These are phyloP conservation scores for Lyophyllum semitale DNA, from an alignment of 768 basidiomycete species.

Conservation along the genomic window DNA sequence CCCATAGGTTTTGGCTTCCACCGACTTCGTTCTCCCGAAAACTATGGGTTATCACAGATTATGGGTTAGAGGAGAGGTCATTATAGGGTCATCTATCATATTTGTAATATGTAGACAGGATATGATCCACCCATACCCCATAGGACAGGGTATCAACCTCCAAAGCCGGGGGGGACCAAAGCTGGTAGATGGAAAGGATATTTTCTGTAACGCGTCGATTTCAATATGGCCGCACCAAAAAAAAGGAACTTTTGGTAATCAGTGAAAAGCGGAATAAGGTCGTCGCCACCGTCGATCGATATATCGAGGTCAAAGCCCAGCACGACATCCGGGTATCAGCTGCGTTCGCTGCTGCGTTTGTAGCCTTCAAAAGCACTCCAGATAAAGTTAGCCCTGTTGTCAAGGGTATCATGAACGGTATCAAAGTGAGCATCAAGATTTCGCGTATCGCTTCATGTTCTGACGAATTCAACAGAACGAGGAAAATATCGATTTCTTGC, in stretches of 20 bases:
- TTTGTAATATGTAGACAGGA: too few relatives aligned
- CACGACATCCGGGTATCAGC: slow-evolving; percentile 89
- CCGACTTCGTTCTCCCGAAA: neutral
- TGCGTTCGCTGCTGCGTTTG: slow-evolving; percentile 87
- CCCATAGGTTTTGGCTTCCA: neutral
- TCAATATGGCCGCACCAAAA: slow-evolving; percentile 80
- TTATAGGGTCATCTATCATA: too few relatives aligned
- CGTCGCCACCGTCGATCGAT: slow-evolving; percentile 72
- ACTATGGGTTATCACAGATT: too few relatives aligned
- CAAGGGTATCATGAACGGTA: slow-evolving; percentile 95
- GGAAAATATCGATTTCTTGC: slow-evolving; percentile 84
- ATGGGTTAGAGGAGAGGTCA: too few relatives aligned
- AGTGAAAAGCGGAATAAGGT: slow-evolving; percentile 76
- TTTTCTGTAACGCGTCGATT: too few relatives aligned
- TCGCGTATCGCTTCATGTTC: neutral
- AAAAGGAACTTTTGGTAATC: slow-evolving; percentile 71
- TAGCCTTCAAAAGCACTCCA: slow-evolving; percentile 83
- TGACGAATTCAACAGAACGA: slow-evolving; percentile 59
- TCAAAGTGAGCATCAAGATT: slow-evolving; percentile 68
- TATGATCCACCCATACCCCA: too few relatives aligned
- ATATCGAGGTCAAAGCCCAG: slow-evolving; percentile 78
- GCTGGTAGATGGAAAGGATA: too few relatives aligned
- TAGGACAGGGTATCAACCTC: too few relatives aligned
- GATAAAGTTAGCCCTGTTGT: slow-evolving; percentile 96
- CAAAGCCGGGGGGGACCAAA: too few relatives aligned